phyloP scores from a whole-genome alignment of 202 grass and related monocot species.

The Carex arenaria region DNA sequence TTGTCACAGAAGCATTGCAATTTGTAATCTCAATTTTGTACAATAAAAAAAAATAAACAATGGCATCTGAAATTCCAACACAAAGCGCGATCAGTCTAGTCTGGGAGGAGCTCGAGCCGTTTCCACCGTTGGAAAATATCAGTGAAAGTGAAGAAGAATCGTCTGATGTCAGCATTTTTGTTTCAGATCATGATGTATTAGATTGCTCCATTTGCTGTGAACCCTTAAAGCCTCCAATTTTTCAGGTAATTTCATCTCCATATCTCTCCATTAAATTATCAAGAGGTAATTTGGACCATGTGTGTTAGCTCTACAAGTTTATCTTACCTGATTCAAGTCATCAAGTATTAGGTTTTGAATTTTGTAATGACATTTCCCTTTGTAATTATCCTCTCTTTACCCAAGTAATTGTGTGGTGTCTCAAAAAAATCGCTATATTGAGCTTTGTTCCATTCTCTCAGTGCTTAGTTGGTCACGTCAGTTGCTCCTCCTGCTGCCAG shows the following conservation, averaged over 20 bases:
- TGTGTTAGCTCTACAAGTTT: background rate
- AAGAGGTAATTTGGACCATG: too few species aligned
- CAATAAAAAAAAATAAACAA: background rate
- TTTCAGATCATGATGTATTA: slow-evolving; percentile 12
- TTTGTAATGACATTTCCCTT: background rate
- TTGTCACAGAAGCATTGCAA: background rate
- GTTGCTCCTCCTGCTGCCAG: slow-evolving; percentile 15
- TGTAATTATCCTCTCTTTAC: background rate
- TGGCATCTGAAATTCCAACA: background rate
- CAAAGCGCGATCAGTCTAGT: background rate
- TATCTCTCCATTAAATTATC: too few species aligned
- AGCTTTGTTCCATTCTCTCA: background rate
- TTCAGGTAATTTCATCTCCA: slow-evolving; percentile 3
- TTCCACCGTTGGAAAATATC: background rate
- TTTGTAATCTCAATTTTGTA: background rate
- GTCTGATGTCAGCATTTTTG: slow-evolving; percentile 5
- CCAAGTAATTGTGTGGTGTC: background rate
- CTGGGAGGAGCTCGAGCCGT: background rate
- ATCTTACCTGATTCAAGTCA: background rate
- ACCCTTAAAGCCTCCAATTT: slow-evolving; percentile 23
- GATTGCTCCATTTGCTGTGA: slow-evolving; percentile 23
- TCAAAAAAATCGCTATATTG: background rate
- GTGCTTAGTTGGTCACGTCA: slow-evolving; percentile 13
- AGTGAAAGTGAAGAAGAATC: background rate
- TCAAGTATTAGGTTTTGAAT: background rate